Percentiles rank a stretch among this genome's conserved stretches.
Evolutionary conservation across 2,329 filamentous ascomycete species (phyloP).

Genomic region (Cordyceps cicadae): DNA sequence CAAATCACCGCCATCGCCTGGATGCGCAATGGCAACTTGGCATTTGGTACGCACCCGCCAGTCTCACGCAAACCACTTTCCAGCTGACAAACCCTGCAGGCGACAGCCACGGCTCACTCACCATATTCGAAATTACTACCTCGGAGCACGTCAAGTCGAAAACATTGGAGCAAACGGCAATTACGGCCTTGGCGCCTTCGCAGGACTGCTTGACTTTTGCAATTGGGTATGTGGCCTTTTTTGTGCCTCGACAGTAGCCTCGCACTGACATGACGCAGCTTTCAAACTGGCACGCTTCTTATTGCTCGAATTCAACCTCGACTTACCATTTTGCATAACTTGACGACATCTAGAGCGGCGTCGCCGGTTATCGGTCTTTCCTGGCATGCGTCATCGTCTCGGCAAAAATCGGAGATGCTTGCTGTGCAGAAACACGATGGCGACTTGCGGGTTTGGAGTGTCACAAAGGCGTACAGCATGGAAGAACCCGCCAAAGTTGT

Average conservation of each 20-base stretch:
- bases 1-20: conserved; percentile 70
- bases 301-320: conserved; percentile 82
- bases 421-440: conserved; percentile 87
- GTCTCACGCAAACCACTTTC: background rate
- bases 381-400: conserved; percentile 94
- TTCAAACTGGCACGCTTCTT: conserved; percentile 88
- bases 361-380: conserved; percentile 80
- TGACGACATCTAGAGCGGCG: conserved; percentile 74
- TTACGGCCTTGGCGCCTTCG: conserved; percentile 85
- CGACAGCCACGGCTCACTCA: conserved; percentile 85
- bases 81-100: conserved; percentile 41
- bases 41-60: conserved; percentile 63
- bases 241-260: background rate
- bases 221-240: conserved; percentile 61
- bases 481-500: conserved; percentile 81
- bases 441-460: conserved; percentile 92
- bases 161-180: conserved; percentile 85
- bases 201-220: conserved; percentile 90
- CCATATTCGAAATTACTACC: conserved; percentile 86
- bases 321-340: conserved; percentile 88
- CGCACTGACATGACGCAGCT: conserved; percentile 44
- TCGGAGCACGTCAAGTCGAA: conserved; percentile 86
- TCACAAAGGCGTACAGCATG: conserved; percentile 67
- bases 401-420: conserved; percentile 96
- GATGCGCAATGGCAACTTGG: conserved; percentile 96